These are phyloP conservation scores for Hanseniaspora sp. DNA, from an alignment of 1,139 yeast species.

Conservation along the genomic window DNA sequence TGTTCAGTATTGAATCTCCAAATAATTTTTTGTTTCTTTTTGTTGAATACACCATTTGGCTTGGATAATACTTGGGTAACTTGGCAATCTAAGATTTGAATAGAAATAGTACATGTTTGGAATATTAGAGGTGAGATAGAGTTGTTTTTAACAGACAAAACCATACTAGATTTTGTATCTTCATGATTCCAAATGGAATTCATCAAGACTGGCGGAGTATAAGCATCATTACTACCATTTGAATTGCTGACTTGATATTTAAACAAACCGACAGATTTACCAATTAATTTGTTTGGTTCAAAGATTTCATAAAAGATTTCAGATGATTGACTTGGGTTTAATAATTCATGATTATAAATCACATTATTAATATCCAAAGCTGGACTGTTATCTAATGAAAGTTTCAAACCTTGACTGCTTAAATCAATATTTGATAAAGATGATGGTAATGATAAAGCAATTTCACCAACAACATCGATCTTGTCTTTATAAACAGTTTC, in stretches of 20 bases:
- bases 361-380: not conserved
- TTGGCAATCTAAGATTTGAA: constrained; percentile 41
- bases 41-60: constrained; percentile 82
- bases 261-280: constrained; percentile 50
- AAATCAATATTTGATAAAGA: not conserved
- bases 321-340: constrained; percentile 4
- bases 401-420: not conserved
- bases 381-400: not conserved
- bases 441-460: constrained; percentile 42
- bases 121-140: constrained; percentile 27
- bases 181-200: constrained; percentile 87
- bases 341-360: constrained; percentile 18
- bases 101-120: constrained; percentile 58
- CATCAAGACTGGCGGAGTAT: constrained; percentile 54
- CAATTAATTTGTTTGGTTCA: constrained; percentile 26
- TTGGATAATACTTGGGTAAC: constrained; percentile 69
- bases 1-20: constrained; percentile 56
- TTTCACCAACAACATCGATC: constrained; percentile 63
- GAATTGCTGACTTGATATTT: constrained; percentile 41
- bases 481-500: constrained; percentile 39
- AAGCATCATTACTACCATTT: constrained; percentile 18
- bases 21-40: constrained; percentile 70
- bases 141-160: constrained; percentile 55
- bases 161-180: constrained; percentile 70
- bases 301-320: constrained; percentile 4